Base-by-base conservation (phyloP, 2,329 filamentous ascomycete genomes). In the Trichophyton benhamiae region DNA sequence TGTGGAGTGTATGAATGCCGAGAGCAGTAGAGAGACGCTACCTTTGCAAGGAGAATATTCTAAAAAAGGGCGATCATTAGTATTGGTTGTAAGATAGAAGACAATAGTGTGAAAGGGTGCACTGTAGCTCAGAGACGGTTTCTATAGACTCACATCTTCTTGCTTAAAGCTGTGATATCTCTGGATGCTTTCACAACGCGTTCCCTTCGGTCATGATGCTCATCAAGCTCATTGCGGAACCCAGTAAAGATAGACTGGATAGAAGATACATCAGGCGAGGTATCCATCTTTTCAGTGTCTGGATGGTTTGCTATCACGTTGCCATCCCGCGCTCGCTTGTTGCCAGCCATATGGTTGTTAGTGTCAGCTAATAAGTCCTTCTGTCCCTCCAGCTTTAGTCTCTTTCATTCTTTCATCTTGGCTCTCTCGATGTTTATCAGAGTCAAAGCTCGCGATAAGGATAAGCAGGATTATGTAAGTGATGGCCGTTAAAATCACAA, bases 181-280 rank as follows among this genome's bases (percentile, higher is more conserved):
- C 92, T 81, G 7, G 89, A 95, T 1, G 86, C 87, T 78, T 97
- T 99, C 70, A 95, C 88, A 67, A 96, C 85, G 60, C 87, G 84
- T 77, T 96, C 91, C 61, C 91, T 83, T 15, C 94, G 86, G 75
- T 97, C 94, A 74, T 99, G 89, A 72, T 97, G 92, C 75, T 94
- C 85, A 70, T 99, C 94, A 30, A 99, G 80, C 75, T 96, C 91
- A 69, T 87, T 81, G 59, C 91, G 87, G 72, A 97, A 96, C 6
- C 74, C 77, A 73, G 89, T 87, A 72, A 99, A 99, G 82, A 97
- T 91, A 66, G 85, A 72, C 63, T 81, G 72, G 64, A 80, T 79
- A 1, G 77, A 76, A 61, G 78, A 79, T 15, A 17, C 15, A 15
- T 33, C 22, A 3, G 64, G 59, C 3, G 68, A 66, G 4, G 36